Conservation (phyloP, 2,329 filamentous ascomycete genomes). For the Myriosclerotinia scirpicola region DNA sequence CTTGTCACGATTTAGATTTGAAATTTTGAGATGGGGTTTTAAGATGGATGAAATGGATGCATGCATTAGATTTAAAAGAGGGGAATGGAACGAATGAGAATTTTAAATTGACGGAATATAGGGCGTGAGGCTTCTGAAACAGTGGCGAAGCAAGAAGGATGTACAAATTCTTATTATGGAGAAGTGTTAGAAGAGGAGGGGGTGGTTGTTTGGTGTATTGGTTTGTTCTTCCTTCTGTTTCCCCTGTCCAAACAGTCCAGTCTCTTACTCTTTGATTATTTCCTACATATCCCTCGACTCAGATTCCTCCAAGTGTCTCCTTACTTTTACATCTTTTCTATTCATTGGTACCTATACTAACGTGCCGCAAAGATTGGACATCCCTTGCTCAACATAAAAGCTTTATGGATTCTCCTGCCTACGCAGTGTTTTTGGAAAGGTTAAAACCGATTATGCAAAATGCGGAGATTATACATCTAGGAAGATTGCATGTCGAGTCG, state of each 20-base stretch:
- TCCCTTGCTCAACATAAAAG: constrained; percentile 42
- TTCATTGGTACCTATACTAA: too few relatives aligned
- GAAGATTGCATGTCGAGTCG: neutral
- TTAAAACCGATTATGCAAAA: constrained; percentile 24
- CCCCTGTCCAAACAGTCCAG: neutral
- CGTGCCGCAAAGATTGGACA: constrained; percentile 41
- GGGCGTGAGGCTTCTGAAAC: constrained; percentile 6
- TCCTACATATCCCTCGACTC: too few relatives aligned
- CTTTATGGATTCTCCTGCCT: constrained; percentile 44
- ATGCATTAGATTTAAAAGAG: too few relatives aligned
- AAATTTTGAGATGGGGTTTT: too few relatives aligned
- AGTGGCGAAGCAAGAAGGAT: constrained; percentile 16
- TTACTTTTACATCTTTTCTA: too few relatives aligned
- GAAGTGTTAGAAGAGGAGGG: neutral
- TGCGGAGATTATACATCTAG: constrained; percentile 29
- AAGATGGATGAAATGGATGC: too few relatives aligned
- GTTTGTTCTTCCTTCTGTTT: neutral
- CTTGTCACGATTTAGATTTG: too few relatives aligned
- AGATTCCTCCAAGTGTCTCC: too few relatives aligned
- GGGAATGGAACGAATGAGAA: too few relatives aligned
- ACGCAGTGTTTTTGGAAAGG: constrained; percentile 42
- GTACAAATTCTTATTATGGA: constrained; percentile 13
- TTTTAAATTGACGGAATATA: neutral
- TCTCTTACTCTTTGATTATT: neutral
- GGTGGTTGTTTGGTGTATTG: constrained; percentile 15